Evolutionary conservation across 345 rosid genomes (phyloP).

Genomic region (Raphanus raphanistrum): DNA sequence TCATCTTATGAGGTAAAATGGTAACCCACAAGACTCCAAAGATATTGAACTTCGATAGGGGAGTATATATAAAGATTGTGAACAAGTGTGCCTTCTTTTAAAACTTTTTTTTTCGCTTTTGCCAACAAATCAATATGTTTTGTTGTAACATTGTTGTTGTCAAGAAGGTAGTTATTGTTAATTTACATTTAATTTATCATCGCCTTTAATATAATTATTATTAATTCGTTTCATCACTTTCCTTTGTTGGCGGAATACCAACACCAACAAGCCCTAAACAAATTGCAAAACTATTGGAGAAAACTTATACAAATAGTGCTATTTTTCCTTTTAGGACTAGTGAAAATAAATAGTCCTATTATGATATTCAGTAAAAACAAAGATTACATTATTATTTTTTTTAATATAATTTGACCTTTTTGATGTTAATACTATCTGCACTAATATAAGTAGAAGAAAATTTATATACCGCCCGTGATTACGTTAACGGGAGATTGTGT

Average conservation of each 20-base stretch:
- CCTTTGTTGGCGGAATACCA: conserved; percentile 36
- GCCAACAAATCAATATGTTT: not conserved
- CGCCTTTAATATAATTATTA: not conserved
- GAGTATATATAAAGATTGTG: conserved; percentile 17
- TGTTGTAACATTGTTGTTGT: not conserved
- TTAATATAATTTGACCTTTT: too few species aligned
- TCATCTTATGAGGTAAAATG: conserved; percentile 24
- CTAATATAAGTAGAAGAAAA: too few species aligned
- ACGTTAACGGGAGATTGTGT: too few species aligned
- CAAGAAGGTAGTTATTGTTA: not conserved
- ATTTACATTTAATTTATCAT: not conserved
- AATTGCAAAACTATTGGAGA: not conserved
- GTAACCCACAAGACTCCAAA: conserved; percentile 11
- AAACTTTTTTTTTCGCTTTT: not conserved
- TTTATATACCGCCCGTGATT: too few species aligned
- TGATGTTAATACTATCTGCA: too few species aligned
- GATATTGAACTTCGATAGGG: conserved; percentile 17
- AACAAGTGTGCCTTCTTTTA: not conserved
- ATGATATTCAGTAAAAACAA: too few species aligned
- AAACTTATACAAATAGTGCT: not conserved
- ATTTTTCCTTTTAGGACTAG: too few species aligned
- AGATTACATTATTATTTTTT: too few species aligned
- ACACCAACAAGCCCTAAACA: conserved; percentile 19
- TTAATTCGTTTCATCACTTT: not conserved
- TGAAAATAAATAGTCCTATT: too few species aligned